Base-by-base conservation (phyloP, 768 basidiomycete species). In the Fibroporia radiculosa region DNA sequence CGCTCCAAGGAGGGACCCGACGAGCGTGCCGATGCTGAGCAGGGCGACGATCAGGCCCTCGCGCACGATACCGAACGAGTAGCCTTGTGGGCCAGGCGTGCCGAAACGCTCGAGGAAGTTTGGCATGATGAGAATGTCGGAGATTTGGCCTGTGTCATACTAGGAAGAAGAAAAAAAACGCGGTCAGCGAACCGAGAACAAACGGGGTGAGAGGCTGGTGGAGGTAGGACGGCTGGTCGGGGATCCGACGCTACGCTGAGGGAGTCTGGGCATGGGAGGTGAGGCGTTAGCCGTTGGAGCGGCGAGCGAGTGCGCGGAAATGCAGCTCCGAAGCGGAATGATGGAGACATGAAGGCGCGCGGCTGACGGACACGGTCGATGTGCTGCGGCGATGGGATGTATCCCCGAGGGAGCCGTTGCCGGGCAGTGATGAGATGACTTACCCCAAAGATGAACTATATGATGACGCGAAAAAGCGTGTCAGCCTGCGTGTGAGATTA, bases 91-190 rank as follows among this genome's bases (percentile, higher is more conserved):
- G 0, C 59, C 45, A 55, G 80, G 80, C 13, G 64, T 62, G 1
- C 71, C 82, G 55, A 89, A 86, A 12, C 84, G 77, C 8, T 68
- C 62, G 27, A 72, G 63, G 60, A 85, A 85, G 62, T 84, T 79
- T 10, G 71, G 58, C 82, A 87, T 84, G 61, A 84, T 64, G 22
- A 84, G 65, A 52, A 89, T 82, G 57, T 83, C 82, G 41, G 79
- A 79, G 50, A 89, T 87, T 60, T 87, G 84, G 20, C 84, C 84
- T 11, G 82, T 85, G 59, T 84, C 81, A 51, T 83, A 82, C 66
- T 70, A 41, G 31, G 31, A 4, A 19, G 8, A 23, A 11, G 32
- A 43, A 41, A 45, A 28, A 40, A 40, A 35, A 42, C 44, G 33
- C 36, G 40, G 44, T 2, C 52, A 51, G 34, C 52, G 55, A 51